Base-by-base conservation (phyloP, 768 basidiomycete species). In the Hemileccinum rubropunctum region DNA sequence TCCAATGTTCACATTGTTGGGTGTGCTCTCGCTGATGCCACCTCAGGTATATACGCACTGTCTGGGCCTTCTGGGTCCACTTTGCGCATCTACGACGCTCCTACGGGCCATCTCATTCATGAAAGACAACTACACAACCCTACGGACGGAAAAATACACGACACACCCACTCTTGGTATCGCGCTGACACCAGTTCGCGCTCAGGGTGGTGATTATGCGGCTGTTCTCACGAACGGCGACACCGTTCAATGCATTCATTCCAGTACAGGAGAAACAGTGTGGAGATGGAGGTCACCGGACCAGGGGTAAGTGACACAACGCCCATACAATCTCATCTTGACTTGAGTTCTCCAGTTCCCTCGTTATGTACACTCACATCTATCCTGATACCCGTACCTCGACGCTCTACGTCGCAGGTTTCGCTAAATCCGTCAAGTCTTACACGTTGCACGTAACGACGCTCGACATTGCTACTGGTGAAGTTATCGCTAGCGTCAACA, bases 41-140 rank as follows among this genome's bases (percentile, higher is more conserved):
- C 17, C 5, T 17, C 47, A 92, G 92, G 73, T 33, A 69, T 95
- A 35, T 78, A 83, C 28, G 71, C 86, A 3, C 71, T 95, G 18
- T 94, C 94, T 39, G 91, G 91, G 9, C 75, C 82, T 2, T 82
- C 82, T 2, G 89, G 85, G 10, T 73, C 84, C 4, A 86, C 73
- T 2, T 70, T 91, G 17, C 82, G 92, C 18, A 65, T 81, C 3
- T 85, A 93, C 59, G 83, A 91, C 34, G 67, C 73, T 4, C 59
- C 69, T 2, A 83, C 79, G 0, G 94, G 93, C 2, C 66, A 78
- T 42, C 73, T 91, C 26, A 39, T 86, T 3, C 71, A 82, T 47
- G 93, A 98, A 66, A 78, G 73, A 36, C 73, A 73, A 12, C 64
- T 95, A 2, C 82, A 88, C 45, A 58, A 65, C 20, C 73, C 75